phyloP scores from a whole-genome alignment of 163 green algal genomes.

The Volvox carteri region DNA sequence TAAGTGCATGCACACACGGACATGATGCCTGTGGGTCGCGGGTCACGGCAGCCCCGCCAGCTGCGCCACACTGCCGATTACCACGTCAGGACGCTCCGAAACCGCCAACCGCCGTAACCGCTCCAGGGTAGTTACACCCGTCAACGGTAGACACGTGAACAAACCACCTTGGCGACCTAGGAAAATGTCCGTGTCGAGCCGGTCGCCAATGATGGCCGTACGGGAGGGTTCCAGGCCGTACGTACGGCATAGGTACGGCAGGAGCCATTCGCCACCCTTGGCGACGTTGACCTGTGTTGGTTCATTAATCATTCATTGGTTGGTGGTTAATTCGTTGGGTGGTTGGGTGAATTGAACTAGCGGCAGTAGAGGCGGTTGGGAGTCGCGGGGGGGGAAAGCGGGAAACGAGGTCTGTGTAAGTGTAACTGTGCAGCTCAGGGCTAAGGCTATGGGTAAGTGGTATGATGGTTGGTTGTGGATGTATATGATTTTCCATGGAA shows the following conservation, averaged over 20 bases:
- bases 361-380: too few species aligned
- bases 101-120: not conserved
- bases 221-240: constrained; percentile 60
- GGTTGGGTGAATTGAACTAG: too few species aligned
- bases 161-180: constrained; percentile 72
- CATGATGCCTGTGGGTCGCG: not conserved
- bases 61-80: constrained; percentile 22
- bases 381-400: too few species aligned
- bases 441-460: too few species aligned
- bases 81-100: constrained; percentile 33
- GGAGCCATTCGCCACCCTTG: constrained; percentile 82
- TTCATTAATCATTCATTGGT: too few species aligned
- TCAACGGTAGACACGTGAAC: constrained; percentile 77
- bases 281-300: constrained; percentile 76
- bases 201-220: constrained; percentile 80
- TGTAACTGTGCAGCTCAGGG: too few species aligned
- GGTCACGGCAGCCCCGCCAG: constrained; percentile 44
- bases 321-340: too few species aligned
- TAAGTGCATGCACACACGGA: not conserved
- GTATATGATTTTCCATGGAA: too few species aligned
- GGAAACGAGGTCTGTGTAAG: too few species aligned
- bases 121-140: constrained; percentile 61
- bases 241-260: constrained; percentile 71
- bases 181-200: constrained; percentile 82
- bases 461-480: too few species aligned